These are phyloP conservation scores for Eremochloa ophiuroides DNA, from an alignment of 176 grass and related monocot species.

Conservation along the genomic window DNA sequence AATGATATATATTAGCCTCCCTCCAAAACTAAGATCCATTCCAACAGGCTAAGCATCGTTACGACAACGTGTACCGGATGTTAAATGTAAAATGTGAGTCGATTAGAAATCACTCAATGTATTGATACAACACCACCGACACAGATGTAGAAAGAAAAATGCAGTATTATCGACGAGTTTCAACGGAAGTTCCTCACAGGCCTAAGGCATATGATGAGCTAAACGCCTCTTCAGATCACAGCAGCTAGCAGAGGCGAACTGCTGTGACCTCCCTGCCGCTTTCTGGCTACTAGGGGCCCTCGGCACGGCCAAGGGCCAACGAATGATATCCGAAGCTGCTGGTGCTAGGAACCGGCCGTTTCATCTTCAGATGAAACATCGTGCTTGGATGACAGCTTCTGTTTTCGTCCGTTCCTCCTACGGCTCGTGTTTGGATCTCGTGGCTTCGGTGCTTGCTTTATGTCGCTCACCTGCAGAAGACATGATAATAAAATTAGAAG, in stretches of 20 bases:
- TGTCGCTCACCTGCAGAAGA: conserved; percentile 26
- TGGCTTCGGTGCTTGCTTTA: background rate
- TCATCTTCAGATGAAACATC: conserved; percentile 37
- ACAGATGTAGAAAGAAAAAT: too few species aligned
- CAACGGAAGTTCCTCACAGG: background rate
- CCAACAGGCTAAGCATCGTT: too few species aligned
- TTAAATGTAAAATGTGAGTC: too few species aligned
- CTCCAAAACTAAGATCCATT: too few species aligned
- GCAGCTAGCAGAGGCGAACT: background rate
- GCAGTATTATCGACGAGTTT: too few species aligned
- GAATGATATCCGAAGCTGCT: background rate
- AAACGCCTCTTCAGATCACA: conserved; percentile 1
- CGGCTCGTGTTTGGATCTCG: conserved; percentile 12
- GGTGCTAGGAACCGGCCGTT: background rate
- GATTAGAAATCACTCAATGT: too few species aligned
- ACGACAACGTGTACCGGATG: too few species aligned
- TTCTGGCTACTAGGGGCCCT: background rate
- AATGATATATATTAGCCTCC: too few species aligned
- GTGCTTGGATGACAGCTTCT: conserved; percentile 43
- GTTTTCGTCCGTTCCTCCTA: conserved; percentile 47
- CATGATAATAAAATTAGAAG: background rate
- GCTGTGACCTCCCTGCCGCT: background rate
- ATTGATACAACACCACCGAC: too few species aligned
- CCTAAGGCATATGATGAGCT: background rate
- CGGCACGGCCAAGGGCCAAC: background rate